Base-by-base conservation (phyloP, 805 yeast species). In the Yarrowia keelungensis region DNA sequence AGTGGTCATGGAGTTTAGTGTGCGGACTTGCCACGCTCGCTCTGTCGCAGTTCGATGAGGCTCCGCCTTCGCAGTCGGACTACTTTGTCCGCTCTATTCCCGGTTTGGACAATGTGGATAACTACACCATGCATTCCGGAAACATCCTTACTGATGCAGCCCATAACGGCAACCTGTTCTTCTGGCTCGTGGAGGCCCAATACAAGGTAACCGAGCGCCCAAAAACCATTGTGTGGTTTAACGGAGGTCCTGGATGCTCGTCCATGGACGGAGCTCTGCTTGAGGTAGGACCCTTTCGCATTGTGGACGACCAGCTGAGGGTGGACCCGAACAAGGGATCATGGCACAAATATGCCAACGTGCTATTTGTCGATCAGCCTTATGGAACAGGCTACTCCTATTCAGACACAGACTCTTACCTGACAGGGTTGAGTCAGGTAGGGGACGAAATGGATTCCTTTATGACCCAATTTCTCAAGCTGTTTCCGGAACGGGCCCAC, bases 171-270 rank as follows among this genome's bases (percentile, higher is more conserved):
- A 82, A 85, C 73, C 83, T 90, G 74, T 92, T 89, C 75, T 92
- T 91, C 76, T 91, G 97, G 97, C 86, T 85, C 74, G 88, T 87
- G 68, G 79, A 78, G 53, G 73, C 76, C 36, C 72, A 75, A 67
- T 75, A 73, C 62, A 70, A 72, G 26, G 74, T 76, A 7, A 47
- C 79, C 82, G 72, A 83, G 82, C 71, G 82, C 90, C 67, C 67
- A 22, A 62, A 62, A 22, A 62, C 71, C 26, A 83, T 89, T 9
- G 83, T 95, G 68, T 95, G 99, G 98, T 82, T 95, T 26, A 95
- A 95, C 77, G 99, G 99, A 47, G 99, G 99, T 0, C 99, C 99
- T 0, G 99, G 99, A 0, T 95, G 99, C 77, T 92, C 97, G 1
- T 92, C 98, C 0, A 87, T 94, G 95, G 99, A 95, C 78, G 99